Conservation (phyloP, 176 grass and related monocot species). For the Pontederia paniculata region DNA sequence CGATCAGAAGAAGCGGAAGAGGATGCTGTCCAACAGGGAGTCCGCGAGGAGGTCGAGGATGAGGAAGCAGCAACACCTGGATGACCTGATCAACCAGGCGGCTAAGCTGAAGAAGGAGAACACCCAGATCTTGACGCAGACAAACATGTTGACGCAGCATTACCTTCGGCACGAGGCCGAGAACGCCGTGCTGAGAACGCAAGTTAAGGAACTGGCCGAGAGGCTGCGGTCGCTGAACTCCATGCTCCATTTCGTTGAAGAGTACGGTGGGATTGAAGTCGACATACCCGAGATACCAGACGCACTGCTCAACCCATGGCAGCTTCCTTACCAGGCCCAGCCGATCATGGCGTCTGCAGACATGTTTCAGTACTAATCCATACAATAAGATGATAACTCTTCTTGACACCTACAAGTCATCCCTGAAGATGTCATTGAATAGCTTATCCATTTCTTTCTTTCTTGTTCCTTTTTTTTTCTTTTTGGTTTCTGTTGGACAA, state of each 20-base stretch:
- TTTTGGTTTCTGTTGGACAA: no score
- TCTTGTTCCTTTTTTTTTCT: background rate
- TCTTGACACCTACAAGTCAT: slow-evolving; percentile 8
- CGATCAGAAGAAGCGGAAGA: slow-evolving; percentile 46
- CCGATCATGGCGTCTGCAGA: slow-evolving; percentile 37
- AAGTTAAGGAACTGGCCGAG: slow-evolving; percentile 48
- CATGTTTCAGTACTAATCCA: slow-evolving; percentile 43
- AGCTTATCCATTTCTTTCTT: slow-evolving; percentile 18
- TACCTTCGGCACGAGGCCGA: slow-evolving; percentile 46
- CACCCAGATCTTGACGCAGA: slow-evolving; percentile 32
- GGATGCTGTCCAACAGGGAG: slow-evolving; percentile 86
- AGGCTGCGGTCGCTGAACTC: slow-evolving; percentile 67
- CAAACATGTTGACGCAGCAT: slow-evolving; percentile 29
- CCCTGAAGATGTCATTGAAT: background rate
- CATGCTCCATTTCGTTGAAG: slow-evolving; percentile 54
- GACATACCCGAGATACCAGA: slow-evolving; percentile 61
- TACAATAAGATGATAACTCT: background rate
- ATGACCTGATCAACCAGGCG: slow-evolving; percentile 62
- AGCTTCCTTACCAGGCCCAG: slow-evolving; percentile 47
- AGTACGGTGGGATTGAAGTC: slow-evolving; percentile 80
- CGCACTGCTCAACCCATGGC: slow-evolving; percentile 63
- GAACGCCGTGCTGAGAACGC: slow-evolving; percentile 51
- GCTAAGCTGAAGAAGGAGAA: slow-evolving; percentile 64
- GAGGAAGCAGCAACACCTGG: slow-evolving; percentile 86
- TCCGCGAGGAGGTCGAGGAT: slow-evolving; percentile 76